phyloP scores from a whole-genome alignment of 2,329 filamentous ascomycete species.

The Cercospora canescens region DNA sequence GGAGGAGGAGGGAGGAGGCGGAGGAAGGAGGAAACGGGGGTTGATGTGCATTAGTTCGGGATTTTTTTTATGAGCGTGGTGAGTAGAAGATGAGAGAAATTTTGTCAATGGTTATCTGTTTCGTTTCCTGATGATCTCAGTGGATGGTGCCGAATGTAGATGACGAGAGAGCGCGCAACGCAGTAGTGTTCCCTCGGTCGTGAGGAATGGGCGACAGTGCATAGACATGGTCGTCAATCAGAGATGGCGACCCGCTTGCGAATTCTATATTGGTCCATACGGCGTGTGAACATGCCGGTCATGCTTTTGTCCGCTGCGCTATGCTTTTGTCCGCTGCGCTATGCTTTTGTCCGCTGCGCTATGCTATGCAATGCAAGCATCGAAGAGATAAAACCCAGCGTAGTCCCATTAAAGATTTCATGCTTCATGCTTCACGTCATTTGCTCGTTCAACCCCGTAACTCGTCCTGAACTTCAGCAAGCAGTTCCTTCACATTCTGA shows the following conservation, averaged over 20 bases:
- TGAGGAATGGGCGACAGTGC: no score
- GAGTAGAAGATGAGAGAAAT: neutral
- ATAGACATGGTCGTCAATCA: neutral
- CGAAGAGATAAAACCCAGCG: neutral
- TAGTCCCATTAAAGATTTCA: neutral
- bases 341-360: neutral
- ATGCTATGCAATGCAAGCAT: slow-evolving; percentile 1
- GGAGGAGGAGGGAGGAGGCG: neutral
- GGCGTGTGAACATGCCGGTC: neutral
- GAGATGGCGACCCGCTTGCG: neutral
- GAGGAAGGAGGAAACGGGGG: neutral
- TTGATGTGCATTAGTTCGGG: neutral
- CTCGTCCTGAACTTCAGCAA: slow-evolving; percentile 59
- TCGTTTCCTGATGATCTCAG: neutral
- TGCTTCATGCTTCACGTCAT: neutral
- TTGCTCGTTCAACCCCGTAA: slow-evolving; percentile 31
- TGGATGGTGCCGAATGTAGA: no score
- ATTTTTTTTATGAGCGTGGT: no score
- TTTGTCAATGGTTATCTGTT: neutral
- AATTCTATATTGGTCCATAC: neutral
- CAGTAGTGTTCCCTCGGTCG: neutral
- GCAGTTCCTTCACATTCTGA: slow-evolving; percentile 60
- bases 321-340: neutral
- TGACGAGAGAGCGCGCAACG: neutral
- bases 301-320: neutral